Evolutionary conservation across 208 protist species (phyloP).

Genomic region (Trypanosoma grayi): DNA sequence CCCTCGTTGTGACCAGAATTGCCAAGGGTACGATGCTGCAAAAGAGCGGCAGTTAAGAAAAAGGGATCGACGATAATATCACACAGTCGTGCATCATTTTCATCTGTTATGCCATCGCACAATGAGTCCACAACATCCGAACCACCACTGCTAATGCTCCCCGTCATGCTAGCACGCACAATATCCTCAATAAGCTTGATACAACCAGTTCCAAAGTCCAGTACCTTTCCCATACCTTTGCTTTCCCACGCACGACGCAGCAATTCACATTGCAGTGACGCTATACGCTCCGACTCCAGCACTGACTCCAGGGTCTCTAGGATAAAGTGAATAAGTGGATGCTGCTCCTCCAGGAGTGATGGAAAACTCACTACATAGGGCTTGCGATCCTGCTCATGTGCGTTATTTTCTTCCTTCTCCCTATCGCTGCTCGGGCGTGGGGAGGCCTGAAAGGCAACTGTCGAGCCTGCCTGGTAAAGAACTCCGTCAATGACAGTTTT

Average conservation of each 20-base stretch:
- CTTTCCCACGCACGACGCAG: slow-evolving; percentile 33
- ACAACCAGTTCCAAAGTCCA: slow-evolving; percentile 21
- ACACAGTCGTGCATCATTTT: slow-evolving; percentile 13
- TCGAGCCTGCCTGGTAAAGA: slow-evolving; percentile 21
- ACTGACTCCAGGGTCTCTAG: slow-evolving; percentile 54
- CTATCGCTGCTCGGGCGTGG: neutral
- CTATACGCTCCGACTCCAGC: slow-evolving; percentile 34
- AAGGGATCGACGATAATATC: slow-evolving; percentile 26
- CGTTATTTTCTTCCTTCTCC: neutral
- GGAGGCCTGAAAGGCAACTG: slow-evolving; percentile 18
- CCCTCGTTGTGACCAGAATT: neutral
- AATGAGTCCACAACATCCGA: neutral
- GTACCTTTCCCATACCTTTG: slow-evolving; percentile 14
- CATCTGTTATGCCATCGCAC: neutral
- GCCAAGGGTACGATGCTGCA: neutral
- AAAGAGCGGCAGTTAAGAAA: slow-evolving; percentile 14
- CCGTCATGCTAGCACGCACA: slow-evolving; percentile 20
- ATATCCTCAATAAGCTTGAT: slow-evolving; percentile 24
- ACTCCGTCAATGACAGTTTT: slow-evolving; percentile 12
- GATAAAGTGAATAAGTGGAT: slow-evolving; percentile 46
- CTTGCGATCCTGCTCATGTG: neutral
- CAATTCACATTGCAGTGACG: slow-evolving; percentile 49
- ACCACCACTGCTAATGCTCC: slow-evolving; percentile 6
- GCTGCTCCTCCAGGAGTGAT: slow-evolving; percentile 27
- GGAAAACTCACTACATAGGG: slow-evolving; percentile 32